These are phyloP conservation scores for Suhomyces coccinellae DNA, from an alignment of 1,139 yeast species.

Conservation along the genomic window DNA sequence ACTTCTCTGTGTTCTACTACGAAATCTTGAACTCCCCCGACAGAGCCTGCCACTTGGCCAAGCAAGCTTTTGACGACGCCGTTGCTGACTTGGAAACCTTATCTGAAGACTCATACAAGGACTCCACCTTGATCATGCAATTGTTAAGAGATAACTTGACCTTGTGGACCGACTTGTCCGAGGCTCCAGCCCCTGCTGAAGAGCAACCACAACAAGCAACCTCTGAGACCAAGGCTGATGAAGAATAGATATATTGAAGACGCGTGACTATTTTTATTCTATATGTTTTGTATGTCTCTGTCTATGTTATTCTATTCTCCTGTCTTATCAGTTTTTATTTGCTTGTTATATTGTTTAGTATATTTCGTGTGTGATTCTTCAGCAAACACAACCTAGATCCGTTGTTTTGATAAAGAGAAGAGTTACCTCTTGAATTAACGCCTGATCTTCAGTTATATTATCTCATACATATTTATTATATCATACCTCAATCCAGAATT, in stretches of 20 bases:
- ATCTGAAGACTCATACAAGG: conserved; percentile 97
- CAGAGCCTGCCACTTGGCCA: conserved; percentile 97
- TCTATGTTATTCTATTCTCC: conserved; percentile 14
- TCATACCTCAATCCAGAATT: conserved; percentile 9
- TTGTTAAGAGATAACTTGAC: conserved; percentile 97
- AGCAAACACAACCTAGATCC: conserved; percentile 12
- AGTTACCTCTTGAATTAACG: conserved; percentile 11
- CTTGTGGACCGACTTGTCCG: conserved; percentile 98
- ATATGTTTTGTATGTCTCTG: conserved; percentile 12
- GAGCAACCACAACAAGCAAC: conserved; percentile 32
- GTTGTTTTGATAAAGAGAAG: conserved; percentile 11
- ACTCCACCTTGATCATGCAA: conserved; percentile 98
- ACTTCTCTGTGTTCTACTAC: conserved; percentile 96
- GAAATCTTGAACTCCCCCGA: conserved; percentile 98
- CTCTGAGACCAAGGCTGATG: conserved; percentile 37
- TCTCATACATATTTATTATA: conserved; percentile 12
- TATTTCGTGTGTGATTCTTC: conserved; percentile 13
- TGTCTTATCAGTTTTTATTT: conserved; percentile 11
- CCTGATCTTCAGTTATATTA: conserved; percentile 13
- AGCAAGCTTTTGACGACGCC: conserved; percentile 98
- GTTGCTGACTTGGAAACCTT: conserved; percentile 97
- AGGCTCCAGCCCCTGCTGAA: conserved; percentile 68
- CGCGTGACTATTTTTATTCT: conserved; percentile 12
- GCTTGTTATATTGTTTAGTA: conserved; percentile 13
- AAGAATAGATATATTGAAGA: conserved; percentile 29